A percentile compares a stretch with the other conserved stretches of the same genome.
These are phyloP conservation scores for Saccharomyces hybrid DNA, from an alignment of 1,139 yeast genomes.

Conservation along the genomic window DNA sequence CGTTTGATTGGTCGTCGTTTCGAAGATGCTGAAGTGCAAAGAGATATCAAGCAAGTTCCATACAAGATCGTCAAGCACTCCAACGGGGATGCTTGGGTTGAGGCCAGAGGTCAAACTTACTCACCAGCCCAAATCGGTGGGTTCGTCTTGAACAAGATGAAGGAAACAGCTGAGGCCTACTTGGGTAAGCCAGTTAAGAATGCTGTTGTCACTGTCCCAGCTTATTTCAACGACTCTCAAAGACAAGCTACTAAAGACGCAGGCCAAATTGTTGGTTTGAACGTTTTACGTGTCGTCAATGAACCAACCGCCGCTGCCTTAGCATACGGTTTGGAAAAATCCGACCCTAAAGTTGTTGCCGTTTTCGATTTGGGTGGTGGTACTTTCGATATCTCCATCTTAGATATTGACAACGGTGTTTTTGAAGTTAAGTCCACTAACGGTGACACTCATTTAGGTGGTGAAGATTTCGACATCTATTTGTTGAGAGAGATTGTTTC, in stretches of 20 bases:
- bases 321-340: constrained; percentile 89
- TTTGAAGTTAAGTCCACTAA: constrained; percentile 93
- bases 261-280: constrained; percentile 88
- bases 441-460: constrained; percentile 95
- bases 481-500: constrained; percentile 78
- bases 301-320: constrained; percentile 97
- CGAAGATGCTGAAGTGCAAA: constrained; percentile 68
- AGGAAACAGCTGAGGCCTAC: constrained; percentile 87
- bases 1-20: constrained; percentile 78
- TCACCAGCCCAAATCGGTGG: constrained; percentile 89
- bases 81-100: constrained; percentile 73
- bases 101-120: constrained; percentile 65
- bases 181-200: constrained; percentile 84
- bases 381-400: constrained; percentile 85
- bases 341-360: constrained; percentile 79
- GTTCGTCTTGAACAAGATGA: constrained; percentile 89
- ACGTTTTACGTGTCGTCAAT: constrained; percentile 85
- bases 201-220: constrained; percentile 95
- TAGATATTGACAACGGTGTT: constrained; percentile 87
- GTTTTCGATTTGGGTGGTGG: constrained; percentile 97
- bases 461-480: constrained; percentile 94
- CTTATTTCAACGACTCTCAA: constrained; percentile 94
- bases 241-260: constrained; percentile 97
- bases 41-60: constrained; percentile 78
- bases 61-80: constrained; percentile 52